Percentiles rank a stretch among this genome's conserved stretches.
These are phyloP conservation scores for Pseudopyrenochaeta lycopersici DNA, from an alignment of 2,329 filamentous ascomycete species.

Conservation along the genomic window DNA sequence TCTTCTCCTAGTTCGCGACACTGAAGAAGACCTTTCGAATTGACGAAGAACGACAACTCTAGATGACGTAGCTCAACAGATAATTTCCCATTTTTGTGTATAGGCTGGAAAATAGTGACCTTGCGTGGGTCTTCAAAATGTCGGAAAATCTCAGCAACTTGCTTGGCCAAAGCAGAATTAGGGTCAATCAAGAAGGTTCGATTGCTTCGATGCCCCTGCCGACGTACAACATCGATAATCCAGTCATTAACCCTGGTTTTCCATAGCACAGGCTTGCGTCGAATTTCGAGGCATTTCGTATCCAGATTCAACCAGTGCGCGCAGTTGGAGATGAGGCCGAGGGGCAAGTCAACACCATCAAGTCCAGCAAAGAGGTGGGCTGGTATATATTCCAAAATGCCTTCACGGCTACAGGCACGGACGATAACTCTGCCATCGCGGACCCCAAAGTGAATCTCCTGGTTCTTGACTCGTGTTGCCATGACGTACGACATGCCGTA, in stretches of 20 bases:
- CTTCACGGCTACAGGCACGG: slow-evolving; percentile 39
- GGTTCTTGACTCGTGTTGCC: slow-evolving; percentile 43
- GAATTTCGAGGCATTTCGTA: slow-evolving; percentile 59
- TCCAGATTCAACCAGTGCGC: slow-evolving; percentile 66
- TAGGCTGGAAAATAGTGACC: slow-evolving; percentile 60
- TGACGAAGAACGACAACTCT: slow-evolving; percentile 63
- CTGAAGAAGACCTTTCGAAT: slow-evolving; percentile 51
- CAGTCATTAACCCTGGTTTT: slow-evolving; percentile 47
- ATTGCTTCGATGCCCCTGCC: slow-evolving; percentile 37
- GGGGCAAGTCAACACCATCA: slow-evolving; percentile 59
- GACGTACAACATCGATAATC: slow-evolving; percentile 44
- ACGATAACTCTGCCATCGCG: slow-evolving; percentile 53
- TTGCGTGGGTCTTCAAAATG: slow-evolving; percentile 57
- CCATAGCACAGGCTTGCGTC: slow-evolving; percentile 56
- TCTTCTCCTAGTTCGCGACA: slow-evolving; percentile 60
- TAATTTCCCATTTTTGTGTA: slow-evolving; percentile 26
- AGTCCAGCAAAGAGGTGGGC: slow-evolving; percentile 28
- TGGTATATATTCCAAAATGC: slow-evolving; percentile 47
- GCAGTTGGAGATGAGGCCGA: slow-evolving; percentile 59
- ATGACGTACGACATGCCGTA: slow-evolving; percentile 60
- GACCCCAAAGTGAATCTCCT: slow-evolving; percentile 64
- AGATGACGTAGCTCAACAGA: slow-evolving; percentile 61
- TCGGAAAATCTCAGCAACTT: slow-evolving; percentile 56
- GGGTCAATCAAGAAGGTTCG: slow-evolving; percentile 58
- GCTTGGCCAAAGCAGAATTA: slow-evolving; percentile 49